Conservation (phyloP, 116 monocot genomes). For the Trichopus zeylanicus region DNA sequence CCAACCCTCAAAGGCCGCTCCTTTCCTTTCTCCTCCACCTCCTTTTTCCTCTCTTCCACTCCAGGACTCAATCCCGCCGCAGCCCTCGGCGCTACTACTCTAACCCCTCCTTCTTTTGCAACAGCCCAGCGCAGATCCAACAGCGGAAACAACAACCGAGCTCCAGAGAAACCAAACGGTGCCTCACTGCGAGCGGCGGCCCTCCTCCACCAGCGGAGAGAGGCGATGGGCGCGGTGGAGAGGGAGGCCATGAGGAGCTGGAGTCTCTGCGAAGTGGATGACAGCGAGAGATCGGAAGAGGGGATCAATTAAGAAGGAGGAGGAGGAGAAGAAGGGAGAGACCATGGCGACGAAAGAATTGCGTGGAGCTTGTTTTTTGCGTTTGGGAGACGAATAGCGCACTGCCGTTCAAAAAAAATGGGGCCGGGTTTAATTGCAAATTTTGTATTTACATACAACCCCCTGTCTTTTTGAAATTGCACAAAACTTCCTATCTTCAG, state of each 20-base stretch:
- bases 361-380: background rate
- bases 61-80: slow-evolving; percentile 6
- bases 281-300: background rate
- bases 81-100: slow-evolving; percentile 4
- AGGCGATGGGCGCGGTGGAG: slow-evolving; percentile 1
- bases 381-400: no score
- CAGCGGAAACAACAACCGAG: background rate
- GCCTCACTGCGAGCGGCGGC: background rate
- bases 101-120: background rate
- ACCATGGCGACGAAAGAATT: background rate
- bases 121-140: background rate
- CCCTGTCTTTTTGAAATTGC: no score
- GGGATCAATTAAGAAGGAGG: background rate
- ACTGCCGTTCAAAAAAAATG: no score
- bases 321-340: background rate
- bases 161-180: background rate
- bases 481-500: no score
- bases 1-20: slow-evolving; percentile 58
- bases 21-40: slow-evolving; percentile 15
- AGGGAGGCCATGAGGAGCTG: slow-evolving; percentile 30
- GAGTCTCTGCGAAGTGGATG: background rate
- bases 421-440: no score
- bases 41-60: slow-evolving; percentile 16
- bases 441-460: no score
- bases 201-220: background rate